Evolutionary conservation across 164 flowering plant genomes (phyloP), one percentile per base, ranked within the genome.

Genomic region (Magnolia changhungtana): DNA sequence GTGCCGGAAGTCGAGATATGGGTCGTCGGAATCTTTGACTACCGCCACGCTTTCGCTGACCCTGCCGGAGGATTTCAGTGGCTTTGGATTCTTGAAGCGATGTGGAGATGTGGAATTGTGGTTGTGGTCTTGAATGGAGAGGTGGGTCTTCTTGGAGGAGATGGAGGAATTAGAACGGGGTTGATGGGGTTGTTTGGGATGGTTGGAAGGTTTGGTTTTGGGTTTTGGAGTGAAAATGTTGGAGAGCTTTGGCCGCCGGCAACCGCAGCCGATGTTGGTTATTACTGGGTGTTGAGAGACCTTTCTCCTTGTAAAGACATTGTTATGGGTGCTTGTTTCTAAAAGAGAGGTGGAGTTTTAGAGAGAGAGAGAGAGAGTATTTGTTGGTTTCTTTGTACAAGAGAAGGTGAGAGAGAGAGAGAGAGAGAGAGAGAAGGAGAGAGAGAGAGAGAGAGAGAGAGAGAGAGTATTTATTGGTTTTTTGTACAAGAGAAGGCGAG

Each of bases 21-120:
- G 96, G 82, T 92, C 91, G 61, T 81, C 75, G 31, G 96, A 88
- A 6, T 86, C 90, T 80, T 89, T 90, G 78, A 80, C 91, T 52
- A 89, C 88, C 1, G 94, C 92, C 8, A 90, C 79, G 81, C 91
- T 89, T 21, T 80, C 85, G 64, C 80, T 74, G 67, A 90, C 75
- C 55, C 78, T 68, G 2, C 83, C 79, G 72, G 63, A 80, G 71
- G 79, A 79, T 14, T 68, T 74, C 27, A 72, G 81, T 18, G 73
- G 66, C 69, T 77, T 80, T 27, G 71, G 37, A 69, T 50, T 49
- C 23, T 70, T 82, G 55, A 79, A 8, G 21, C 10, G 61, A 58
- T n/a, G 58, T 27, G 71, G 50, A 74, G 79, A 76, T 9, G 49
- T 1, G 50, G 24, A 20, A 71, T 52, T 29, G 79, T 65, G 77